Base-by-base conservation (phyloP, 1,284 basidiomycete genomes). In the Ceratobasidium sp. region DNA sequence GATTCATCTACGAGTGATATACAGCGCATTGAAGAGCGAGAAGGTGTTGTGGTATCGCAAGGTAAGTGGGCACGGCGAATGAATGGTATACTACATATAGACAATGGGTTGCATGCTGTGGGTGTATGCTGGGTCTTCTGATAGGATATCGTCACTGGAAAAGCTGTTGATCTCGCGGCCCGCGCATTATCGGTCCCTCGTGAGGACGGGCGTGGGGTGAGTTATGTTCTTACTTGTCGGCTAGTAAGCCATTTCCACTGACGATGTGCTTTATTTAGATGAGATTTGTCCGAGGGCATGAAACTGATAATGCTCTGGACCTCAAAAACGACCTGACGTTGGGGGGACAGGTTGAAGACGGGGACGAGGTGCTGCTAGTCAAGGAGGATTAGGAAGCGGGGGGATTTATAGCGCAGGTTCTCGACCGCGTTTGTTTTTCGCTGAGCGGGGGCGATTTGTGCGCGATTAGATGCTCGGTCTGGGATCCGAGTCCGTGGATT, bases 31-130 rank as follows among this genome's bases (percentile, higher is more conserved):
- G 2, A 75, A 81, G 1, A 76, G 63, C n/a, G 85, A 86, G 78
- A 86, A 85, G 77, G 79, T 86, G 11, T 86, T 91, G 68, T 94
- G 93, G 93, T 88, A 92, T 77, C 85, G 86, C 69, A 93, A 92
- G 88, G 92, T 91, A 73, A 54, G 82, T 91, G 73, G 56, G 82
- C 66, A 37, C 13, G 49, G n/a, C 6, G 26, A 45, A 28, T 71
- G 56, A 65, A 75, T 42, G 51, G 51, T 28, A 66, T 53, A 28
- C 51, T 47, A 33, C 35, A 53, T 67, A 26, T 53, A 47, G 49
- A 51, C 49, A 47, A 20, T 47, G 13, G 54, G 23, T 28, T 28
- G n/a, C 23, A 35, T 60, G 2, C 56, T 60, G 47, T 49, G 47
- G 23, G 8, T 68, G 39, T 68, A 37, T 45, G 54, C 42, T 69